Evolutionary conservation across 768 basidiomycete genomes (phyloP).

Genomic region (Leccinum longicurvipes): DNA sequence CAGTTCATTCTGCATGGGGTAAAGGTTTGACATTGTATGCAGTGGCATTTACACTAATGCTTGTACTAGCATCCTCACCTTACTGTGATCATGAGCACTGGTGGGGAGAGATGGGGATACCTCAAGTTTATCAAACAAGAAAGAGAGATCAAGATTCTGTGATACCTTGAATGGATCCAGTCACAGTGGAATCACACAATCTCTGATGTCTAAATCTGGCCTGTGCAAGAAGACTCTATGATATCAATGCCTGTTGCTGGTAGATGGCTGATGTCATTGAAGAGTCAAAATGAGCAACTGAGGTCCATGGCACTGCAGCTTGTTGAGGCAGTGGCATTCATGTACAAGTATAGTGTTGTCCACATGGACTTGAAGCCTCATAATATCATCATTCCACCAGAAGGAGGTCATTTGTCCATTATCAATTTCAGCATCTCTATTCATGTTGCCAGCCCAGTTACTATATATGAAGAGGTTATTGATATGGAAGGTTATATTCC

Average conservation of each 20-base stretch:
- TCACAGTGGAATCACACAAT: slow-evolving; percentile 13
- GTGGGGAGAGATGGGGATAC: background rate
- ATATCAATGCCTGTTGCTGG: slow-evolving; percentile 2
- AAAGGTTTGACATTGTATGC: too few species aligned
- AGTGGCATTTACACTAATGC: background rate
- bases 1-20: too few species aligned
- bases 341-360: slow-evolving; percentile 15
- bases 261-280: background rate
- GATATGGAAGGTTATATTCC: background rate
- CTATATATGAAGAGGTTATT: background rate
- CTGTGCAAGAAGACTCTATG: background rate
- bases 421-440: background rate
- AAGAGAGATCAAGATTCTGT: slow-evolving; percentile 4
- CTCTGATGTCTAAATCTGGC: background rate
- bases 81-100: background rate
- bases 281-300: background rate
- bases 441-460: background rate
- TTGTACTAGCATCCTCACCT: slow-evolving; percentile 12
- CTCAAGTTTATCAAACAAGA: slow-evolving; percentile 10
- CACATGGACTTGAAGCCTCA: slow-evolving; percentile 16
- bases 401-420: background rate
- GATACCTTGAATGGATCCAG: slow-evolving; percentile 5
- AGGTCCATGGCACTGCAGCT: slow-evolving; percentile 1
- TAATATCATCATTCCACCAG: background rate
- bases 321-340: slow-evolving; percentile 4